A percentile compares a stretch with the other conserved stretches of the same genome.
Conservation (phyloP, 2,329 filamentous ascomycete species). For the Fusarium transvaalense region DNA sequence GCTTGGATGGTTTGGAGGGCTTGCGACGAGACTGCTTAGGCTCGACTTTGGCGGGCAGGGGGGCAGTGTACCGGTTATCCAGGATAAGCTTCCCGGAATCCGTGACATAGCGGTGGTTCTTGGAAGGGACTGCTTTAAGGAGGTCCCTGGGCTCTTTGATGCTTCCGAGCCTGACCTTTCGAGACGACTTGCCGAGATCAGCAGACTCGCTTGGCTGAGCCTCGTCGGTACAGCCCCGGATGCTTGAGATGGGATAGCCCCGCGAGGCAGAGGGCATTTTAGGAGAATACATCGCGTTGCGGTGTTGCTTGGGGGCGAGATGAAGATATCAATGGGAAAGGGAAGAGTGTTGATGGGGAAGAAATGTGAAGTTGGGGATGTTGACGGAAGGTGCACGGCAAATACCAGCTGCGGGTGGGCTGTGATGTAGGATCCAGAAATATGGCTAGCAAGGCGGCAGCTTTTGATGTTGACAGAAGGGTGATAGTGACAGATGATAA, state of each 20-base stretch:
- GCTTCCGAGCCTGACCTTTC: constrained; percentile 22
- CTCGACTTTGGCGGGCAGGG: constrained; percentile 11
- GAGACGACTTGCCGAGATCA: background rate
- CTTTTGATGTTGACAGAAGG: constrained; percentile 15
- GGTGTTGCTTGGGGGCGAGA: background rate
- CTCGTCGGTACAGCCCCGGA: constrained; percentile 12
- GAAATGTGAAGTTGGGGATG: constrained; percentile 8
- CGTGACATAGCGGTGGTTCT: constrained; percentile 29
- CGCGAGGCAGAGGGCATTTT: constrained; percentile 10
- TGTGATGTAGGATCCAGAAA: constrained; percentile 15
- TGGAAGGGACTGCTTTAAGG: constrained; percentile 20
- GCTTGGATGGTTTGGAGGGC: constrained; percentile 8
- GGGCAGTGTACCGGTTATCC: constrained; percentile 28
- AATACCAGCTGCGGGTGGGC: constrained; percentile 18
- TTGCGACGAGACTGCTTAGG: constrained; percentile 28
- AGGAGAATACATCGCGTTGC: constrained; percentile 16
- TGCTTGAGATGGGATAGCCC: constrained; percentile 18
- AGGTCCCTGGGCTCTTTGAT: constrained; percentile 26
- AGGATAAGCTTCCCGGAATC: constrained; percentile 14
- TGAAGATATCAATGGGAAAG: background rate
- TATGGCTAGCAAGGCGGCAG: constrained; percentile 8
- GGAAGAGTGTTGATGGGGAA: background rate
- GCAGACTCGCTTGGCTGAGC: constrained; percentile 3
- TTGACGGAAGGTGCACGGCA: background rate
- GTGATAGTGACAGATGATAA: constrained; percentile 21